Conservation (phyloP, 1,284 basidiomycete species). For the Xerocomus amazonicus region DNA sequence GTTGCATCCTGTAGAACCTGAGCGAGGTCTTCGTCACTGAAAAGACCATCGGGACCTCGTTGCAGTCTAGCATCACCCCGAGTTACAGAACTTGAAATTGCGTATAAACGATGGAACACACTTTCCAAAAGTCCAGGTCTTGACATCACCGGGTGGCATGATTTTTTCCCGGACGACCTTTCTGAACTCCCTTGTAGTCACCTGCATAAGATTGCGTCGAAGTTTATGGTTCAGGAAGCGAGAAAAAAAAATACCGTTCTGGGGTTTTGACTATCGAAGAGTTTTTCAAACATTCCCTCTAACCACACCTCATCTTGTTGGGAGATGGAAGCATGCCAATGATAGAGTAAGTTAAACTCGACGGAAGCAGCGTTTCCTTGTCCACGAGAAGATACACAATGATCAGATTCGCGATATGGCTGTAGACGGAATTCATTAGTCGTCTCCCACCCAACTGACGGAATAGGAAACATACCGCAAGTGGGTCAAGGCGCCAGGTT, state of each 20-base stretch:
- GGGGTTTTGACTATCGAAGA: constrained; percentile 44
- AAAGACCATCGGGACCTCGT: constrained; percentile 53
- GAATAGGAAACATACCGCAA: constrained; percentile 35
- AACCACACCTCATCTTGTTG: constrained; percentile 61
- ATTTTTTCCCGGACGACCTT: constrained; percentile 35
- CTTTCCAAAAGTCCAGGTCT: constrained; percentile 55
- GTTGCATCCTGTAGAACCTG: constrained; percentile 65
- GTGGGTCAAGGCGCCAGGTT: constrained; percentile 46
- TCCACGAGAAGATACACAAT: constrained; percentile 47
- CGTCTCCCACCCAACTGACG: not conserved
- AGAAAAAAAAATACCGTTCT: constrained; percentile 31
- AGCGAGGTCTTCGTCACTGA: constrained; percentile 69
- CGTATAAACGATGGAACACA: constrained; percentile 26
- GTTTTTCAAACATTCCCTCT: constrained; percentile 42
- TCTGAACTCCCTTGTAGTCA: constrained; percentile 44
- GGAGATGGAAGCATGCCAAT: constrained; percentile 72
- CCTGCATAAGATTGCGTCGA: constrained; percentile 28
- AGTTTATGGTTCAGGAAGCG: constrained; percentile 7
- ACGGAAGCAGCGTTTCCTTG: constrained; percentile 70
- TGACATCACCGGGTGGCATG: constrained; percentile 34
- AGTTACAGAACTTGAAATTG: constrained; percentile 1
- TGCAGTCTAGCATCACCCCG: constrained; percentile 38
- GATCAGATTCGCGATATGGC: constrained; percentile 25
- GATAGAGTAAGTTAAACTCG: constrained; percentile 73
- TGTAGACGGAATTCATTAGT: not conserved